A percentile compares a stretch with the other conserved stretches of the same genome.
phyloP scores from a whole-genome alignment of 257 asterid genomes.

The Rauvolfia tetraphylla region DNA sequence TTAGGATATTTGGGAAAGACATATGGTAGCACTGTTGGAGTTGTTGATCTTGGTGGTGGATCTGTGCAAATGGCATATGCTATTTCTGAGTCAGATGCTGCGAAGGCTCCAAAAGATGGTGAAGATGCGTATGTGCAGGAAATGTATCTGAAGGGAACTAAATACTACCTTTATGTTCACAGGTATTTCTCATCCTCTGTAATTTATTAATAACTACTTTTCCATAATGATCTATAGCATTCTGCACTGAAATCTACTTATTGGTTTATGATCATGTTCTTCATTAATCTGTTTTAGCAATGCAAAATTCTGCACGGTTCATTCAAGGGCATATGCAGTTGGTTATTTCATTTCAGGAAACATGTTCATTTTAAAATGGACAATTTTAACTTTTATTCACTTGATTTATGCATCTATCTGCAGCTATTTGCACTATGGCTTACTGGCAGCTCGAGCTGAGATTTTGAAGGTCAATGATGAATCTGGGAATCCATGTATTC shows the following conservation, averaged over 20 bases:
- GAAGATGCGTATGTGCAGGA: conserved; percentile 38
- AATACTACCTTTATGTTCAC: conserved; percentile 46
- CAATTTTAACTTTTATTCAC: neutral
- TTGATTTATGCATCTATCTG: neutral
- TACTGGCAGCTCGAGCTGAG: conserved; percentile 54
- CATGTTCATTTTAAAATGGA: neutral
- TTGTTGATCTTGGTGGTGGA: conserved; percentile 72
- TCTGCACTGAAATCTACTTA: neutral
- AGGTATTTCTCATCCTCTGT: conserved; percentile 27
- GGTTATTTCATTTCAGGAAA: neutral
- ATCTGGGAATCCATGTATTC: conserved; percentile 40
- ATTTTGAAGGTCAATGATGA: conserved; percentile 39
- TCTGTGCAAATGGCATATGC: conserved; percentile 57
- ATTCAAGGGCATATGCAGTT: neutral
- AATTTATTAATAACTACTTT: neutral
- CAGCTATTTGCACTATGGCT: conserved; percentile 45
- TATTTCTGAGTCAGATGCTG: conserved; percentile 41
- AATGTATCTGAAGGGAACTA: conserved; percentile 40
- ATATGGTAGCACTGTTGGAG: conserved; percentile 53
- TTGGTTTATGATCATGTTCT: neutral
- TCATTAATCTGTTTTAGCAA: neutral
- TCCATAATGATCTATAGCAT: neutral
- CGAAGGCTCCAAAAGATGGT: conserved; percentile 41
- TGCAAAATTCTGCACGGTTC: neutral
- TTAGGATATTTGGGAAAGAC: conserved; percentile 48